These are phyloP conservation scores for Aschersonia sp. DNA, from an alignment of 2,329 filamentous ascomycete genomes.

Conservation along the genomic window DNA sequence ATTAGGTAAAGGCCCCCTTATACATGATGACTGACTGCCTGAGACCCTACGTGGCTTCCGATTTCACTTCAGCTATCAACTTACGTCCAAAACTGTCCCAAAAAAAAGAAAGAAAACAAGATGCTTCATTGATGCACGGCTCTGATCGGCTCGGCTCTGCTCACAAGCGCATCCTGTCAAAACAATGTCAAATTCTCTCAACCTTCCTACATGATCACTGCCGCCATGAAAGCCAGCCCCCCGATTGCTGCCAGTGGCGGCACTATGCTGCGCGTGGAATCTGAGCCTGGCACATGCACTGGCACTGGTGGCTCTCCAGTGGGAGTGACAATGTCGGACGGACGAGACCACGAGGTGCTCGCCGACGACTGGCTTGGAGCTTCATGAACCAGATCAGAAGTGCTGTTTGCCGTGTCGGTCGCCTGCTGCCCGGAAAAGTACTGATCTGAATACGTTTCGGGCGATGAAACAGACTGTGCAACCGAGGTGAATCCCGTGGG, in stretches of 20 bases:
- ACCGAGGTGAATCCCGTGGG: conserved; percentile 1
- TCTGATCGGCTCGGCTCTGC: background rate
- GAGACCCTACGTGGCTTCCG: conserved; percentile 5
- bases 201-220: conserved; percentile 10
- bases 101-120: conserved; percentile 5
- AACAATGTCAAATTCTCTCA: background rate
- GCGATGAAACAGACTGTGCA: background rate
- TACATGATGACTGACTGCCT: background rate
- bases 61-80: conserved; percentile 7
- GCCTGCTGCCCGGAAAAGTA: conserved; percentile 1
- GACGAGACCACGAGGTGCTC: conserved; percentile 9
- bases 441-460: conserved; percentile 1
- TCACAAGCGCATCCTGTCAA: too few relatives aligned
- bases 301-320: conserved; percentile 10
- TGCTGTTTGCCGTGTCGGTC: conserved; percentile 4
- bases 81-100: conserved; percentile 9
- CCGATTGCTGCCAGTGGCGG: conserved; percentile 10
- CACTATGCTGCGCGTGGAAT: conserved; percentile 9
- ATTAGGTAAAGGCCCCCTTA: conserved; percentile 1
- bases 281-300: conserved; percentile 13
- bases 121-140: background rate
- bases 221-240: conserved; percentile 13
- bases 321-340: conserved; percentile 7
- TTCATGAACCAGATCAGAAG: conserved; percentile 3
- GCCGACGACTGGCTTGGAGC: conserved; percentile 7